Percentiles rank a stretch among this genome's conserved stretches.
These are phyloP conservation scores for Kodamaea lidongshanica DNA, from an alignment of 805 yeast genomes.

Conservation along the genomic window DNA sequence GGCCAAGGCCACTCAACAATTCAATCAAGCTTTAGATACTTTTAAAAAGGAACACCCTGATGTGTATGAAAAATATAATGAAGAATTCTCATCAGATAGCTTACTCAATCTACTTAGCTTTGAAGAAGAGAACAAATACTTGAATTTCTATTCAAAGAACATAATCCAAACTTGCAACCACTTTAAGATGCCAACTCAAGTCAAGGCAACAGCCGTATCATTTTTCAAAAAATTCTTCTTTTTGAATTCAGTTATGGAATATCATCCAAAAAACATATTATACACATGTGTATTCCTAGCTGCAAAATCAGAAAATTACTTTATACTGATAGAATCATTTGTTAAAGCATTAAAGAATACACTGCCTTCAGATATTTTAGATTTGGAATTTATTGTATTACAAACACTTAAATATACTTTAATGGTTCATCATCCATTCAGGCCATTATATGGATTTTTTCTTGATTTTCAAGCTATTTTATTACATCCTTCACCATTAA, in stretches of 20 bases:
- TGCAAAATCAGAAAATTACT: constrained; percentile 87
- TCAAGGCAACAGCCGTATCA: constrained; percentile 76
- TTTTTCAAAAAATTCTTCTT: constrained; percentile 79
- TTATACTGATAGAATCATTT: constrained; percentile 78
- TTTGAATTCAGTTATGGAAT: constrained; percentile 75
- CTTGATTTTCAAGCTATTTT: constrained; percentile 70
- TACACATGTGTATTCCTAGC: constrained; percentile 75
- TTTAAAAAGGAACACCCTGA: constrained; percentile 20
- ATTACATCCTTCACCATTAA: constrained; percentile 37
- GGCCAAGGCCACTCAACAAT: constrained; percentile 25
- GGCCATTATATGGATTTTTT: constrained; percentile 91
- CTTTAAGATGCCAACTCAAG: constrained; percentile 83
- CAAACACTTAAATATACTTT: constrained; percentile 74
- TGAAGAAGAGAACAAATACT: constrained; percentile 66
- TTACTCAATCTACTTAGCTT: constrained; percentile 43
- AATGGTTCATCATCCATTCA: constrained; percentile 80
- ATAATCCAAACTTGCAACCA: constrained; percentile 63
- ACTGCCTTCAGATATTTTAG: constrained; percentile 59
- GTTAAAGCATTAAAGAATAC: constrained; percentile 64
- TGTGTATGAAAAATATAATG: constrained; percentile 23
- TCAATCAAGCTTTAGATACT: constrained; percentile 18
- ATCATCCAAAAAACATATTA: constrained; percentile 78
- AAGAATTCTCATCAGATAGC: constrained; percentile 25
- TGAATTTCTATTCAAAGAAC: constrained; percentile 67
- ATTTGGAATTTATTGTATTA: constrained; percentile 71